Evolutionary conservation across 805 yeast species (phyloP), one percentile per base, ranked within the genome.

Genomic region (Teunomyces kruisii): DNA sequence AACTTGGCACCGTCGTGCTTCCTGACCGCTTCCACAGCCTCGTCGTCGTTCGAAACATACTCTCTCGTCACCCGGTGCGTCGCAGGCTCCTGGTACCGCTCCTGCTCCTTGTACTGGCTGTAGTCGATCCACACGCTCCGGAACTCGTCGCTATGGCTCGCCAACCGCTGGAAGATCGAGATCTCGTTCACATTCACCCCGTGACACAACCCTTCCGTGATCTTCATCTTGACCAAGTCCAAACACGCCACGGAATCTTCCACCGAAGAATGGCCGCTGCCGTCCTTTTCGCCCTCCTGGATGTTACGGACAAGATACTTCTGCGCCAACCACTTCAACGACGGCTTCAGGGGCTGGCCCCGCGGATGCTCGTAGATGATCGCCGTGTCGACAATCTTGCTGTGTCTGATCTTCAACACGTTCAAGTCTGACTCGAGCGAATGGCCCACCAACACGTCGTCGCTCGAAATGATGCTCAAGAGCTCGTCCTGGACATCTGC

Each of bases 241-340:
- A 91, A 70, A 59, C 96, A 88, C 0, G 96, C 83, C 24, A 62
- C 62, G 9, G 96, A 86, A 59, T 92, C 99, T 59, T 88, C 96
- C 4, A 85, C 75, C 0, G 98, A 86, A 43, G 91, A 86, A 64
- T 92, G 98, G 13, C 77, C 77, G 1, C 52, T 52, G 1, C 96
- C 96, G 3, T 61, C 52, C 3, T 47, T 52, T 19, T 73, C 74
- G n/a, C 85, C 83, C 19, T 65, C 66, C 62, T 94, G 98, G 42
- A 92, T 92, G 0, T 62, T 67, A 40, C 76, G 65, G 14, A 72
- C 64, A 31, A 91, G 65, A 58, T 74, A 79, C 45, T 73, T 76
- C 9, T 72, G 65, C 2, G 90, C 74, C n/a, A 94, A 70, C 71
- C 83, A 83, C 58, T 78, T 83, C 48, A 92, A 72, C 0, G 96